phyloP scores from a whole-genome alignment of 306 rosid genomes.

The Hippophae tibetana region DNA sequence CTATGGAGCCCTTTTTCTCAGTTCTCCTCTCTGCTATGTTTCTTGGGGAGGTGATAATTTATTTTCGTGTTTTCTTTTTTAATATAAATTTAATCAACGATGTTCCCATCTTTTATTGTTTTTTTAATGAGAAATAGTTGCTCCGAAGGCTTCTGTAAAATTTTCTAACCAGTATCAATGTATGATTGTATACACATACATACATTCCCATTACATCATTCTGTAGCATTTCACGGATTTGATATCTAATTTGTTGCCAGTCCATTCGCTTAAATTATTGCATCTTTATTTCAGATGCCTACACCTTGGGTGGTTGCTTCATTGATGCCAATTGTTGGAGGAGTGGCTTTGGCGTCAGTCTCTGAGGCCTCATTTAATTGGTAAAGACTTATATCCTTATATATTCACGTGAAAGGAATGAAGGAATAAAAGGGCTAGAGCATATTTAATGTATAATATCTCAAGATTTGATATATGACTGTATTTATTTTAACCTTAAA shows the following conservation, averaged over 20 bases:
- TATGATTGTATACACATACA: not conserved
- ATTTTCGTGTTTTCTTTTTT: not conserved
- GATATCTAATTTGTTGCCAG: not conserved
- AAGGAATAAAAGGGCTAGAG: not conserved
- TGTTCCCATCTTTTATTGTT: too few relatives aligned
- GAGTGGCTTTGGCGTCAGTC: constrained; percentile 78
- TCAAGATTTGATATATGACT: constrained; percentile 10
- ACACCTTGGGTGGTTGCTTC: constrained; percentile 73
- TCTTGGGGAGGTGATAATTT: constrained; percentile 69
- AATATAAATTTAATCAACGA: not conserved
- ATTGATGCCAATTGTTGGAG: constrained; percentile 80
- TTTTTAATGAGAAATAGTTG: not conserved
- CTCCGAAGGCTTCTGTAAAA: not conserved
- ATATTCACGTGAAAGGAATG: not conserved
- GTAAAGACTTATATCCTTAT: constrained; percentile 26
- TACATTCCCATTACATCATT: not conserved
- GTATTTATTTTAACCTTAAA: constrained; percentile 20
- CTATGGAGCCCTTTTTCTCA: constrained; percentile 90
- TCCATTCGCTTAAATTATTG: constrained; percentile 6
- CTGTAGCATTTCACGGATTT: not conserved
- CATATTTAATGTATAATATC: constrained; percentile 1
- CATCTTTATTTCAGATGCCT: constrained; percentile 41
- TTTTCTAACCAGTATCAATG: too few relatives aligned
- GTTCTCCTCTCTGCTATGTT: constrained; percentile 86
- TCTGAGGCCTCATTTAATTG: constrained; percentile 93